Evolutionary conservation across 73 alveolate genomes (phyloP), one percentile per base, ranked within the genome.

Genomic region (Paramecium biaurelia): DNA sequence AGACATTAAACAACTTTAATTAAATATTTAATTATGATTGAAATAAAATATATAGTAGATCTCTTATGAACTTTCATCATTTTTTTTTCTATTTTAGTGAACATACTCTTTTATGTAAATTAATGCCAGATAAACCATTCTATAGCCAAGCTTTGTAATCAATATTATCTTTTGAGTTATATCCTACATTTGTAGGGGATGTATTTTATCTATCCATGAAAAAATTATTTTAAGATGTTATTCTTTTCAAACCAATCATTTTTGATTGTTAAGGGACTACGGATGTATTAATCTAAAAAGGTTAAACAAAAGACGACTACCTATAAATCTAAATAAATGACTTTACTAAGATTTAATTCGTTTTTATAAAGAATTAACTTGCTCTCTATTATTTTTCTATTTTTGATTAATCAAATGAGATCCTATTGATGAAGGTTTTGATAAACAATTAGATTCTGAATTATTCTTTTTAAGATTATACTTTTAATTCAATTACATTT

Each of bases 211-310:
- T 38, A 18, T 79, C 90, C 15, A 45, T 30, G 26, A 79, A 79
- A 20, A 43, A 79, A 34, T 79, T 79, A 41, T 79, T 79, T 45
- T 79, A 79, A 30, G 89, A 76, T 3, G 20, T 76, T 34, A 76
- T 76, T 76, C 89, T 41, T 18, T 76, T 76, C 26, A 79, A 34
- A 21, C 74, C 74, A 37, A 43, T 43, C 57, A 79, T 7, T 43
- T 43, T 79, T 0, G 21, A 30, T 43, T 79, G 23, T 43, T 26
- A 43, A 30, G 90, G 74, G 20, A 58, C 43, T 2, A 34, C 32
- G 0, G 21, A 4, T 21, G 35, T 43, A 12, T n/a, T 63, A 10
- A 24, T 63, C 26, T 63, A 24, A 41, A 41, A 11, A 23, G 90
- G 56, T 47, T 79, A 79, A 23, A 21, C 42, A 43, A 79, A 37